Base-by-base conservation (phyloP, 2,329 filamentous ascomycete species). In the Tolypocladium sp. region DNA sequence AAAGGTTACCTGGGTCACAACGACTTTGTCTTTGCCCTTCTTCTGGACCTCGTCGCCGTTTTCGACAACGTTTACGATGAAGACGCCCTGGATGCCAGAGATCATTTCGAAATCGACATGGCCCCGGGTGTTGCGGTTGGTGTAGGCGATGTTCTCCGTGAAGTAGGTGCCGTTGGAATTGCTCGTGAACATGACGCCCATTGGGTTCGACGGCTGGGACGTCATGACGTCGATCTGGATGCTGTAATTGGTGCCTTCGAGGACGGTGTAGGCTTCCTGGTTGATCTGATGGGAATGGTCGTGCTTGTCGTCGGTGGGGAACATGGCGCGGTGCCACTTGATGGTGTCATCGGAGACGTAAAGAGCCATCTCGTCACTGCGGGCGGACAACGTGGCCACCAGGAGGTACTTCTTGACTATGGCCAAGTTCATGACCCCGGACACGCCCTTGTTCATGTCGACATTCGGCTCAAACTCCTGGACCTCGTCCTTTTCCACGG, bases 161-260 rank as follows among this genome's bases (percentile, higher is more conserved):
- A 97, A 99, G 73, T 93, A 97, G 2, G 92, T 97, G 61, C 94
- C 94, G 70, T 97, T 95, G 38, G 92, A 97, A 71, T 99, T 99
- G 70, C 93, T 97, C 7, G 92, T 96, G 69, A 97, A 93, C 59
- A 99, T 80, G 13, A 89, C 86, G 40, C 94, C 95, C 84, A 96
- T 93, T 0, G 88, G 84, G 42, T 82, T 84, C 1, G 81, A 82
- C 15, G 82, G 82, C 52, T 77, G 78, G 44, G 79, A 79, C 1
- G 88, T 91, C 82, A 93, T 87, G 63, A 97, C 92, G 73, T 97
- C 92, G 58, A 99, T 86, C 74, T 97, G 93, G 66, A 99, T 92
- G 77, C 93, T 97, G 78, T 99, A 97, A 70, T 96, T 93, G 49
- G 94, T 97, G 68, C 92, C 94, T 75, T 97, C 93, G 46, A 99